Evolutionary conservation across 1,139 yeast species (phyloP).

Genomic region (Suhomyces ambrosiae): DNA sequence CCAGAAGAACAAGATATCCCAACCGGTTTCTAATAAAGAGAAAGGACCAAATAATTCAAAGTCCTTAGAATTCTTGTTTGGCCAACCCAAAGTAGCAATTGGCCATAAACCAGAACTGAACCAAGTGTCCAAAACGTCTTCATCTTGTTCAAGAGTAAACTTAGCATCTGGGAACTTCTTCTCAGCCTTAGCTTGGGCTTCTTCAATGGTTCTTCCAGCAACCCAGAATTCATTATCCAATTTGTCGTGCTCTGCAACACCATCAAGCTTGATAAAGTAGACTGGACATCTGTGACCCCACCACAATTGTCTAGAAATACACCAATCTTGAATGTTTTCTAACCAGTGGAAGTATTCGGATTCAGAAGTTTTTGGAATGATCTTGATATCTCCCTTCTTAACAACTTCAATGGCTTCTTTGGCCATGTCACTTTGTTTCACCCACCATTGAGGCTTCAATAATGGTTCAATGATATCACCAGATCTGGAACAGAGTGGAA

Average conservation of each 20-base stretch:
- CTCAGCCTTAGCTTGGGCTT: constrained; percentile 81
- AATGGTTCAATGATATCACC: constrained; percentile 96
- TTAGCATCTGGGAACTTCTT: constrained; percentile 68
- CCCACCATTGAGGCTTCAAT: constrained; percentile 99
- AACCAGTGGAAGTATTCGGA: constrained; percentile 95
- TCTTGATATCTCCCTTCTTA: constrained; percentile 74
- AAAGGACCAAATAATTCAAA: constrained; percentile 82
- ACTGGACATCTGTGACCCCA: constrained; percentile 99
- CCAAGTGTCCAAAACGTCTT: constrained; percentile 98
- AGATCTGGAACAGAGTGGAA: constrained; percentile 92
- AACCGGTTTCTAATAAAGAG: constrained; percentile 95
- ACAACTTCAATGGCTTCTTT: constrained; percentile 85
- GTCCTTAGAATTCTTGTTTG: constrained; percentile 66
- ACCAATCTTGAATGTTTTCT: constrained; percentile 97
- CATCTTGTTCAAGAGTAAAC: constrained; percentile 88
- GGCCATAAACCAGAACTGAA: constrained; percentile 99
- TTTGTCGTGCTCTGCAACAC: constrained; percentile 54
- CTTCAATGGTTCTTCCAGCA: constrained; percentile 80
- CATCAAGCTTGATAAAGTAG: constrained; percentile 82
- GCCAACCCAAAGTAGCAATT: constrained; percentile 96
- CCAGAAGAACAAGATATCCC: constrained; percentile 99
- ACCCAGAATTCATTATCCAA: constrained; percentile 82
- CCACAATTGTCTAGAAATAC: constrained; percentile 98
- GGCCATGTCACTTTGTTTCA: constrained; percentile 88
- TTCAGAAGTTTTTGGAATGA: constrained; percentile 87